Base-by-base conservation (phyloP, 768 basidiomycete genomes). In the Dendrothele bispora region DNA sequence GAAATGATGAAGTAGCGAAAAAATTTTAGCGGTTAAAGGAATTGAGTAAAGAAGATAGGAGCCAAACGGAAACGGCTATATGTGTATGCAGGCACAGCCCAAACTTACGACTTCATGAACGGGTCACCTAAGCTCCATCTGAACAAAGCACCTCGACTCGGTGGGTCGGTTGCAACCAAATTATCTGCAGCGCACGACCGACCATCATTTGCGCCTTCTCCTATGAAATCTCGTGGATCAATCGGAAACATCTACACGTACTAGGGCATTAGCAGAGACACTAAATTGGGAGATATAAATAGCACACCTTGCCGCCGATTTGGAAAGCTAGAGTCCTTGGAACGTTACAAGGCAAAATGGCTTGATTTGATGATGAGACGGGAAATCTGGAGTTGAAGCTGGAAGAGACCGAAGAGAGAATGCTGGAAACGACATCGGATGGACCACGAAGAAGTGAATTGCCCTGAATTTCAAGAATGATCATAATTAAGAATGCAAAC, bases 111-210 rank as follows among this genome's bases (percentile, higher is more conserved):
- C 59, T 83, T 84, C 46, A 88, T 61, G 55, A 87, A 88, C 1
- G 86, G 85, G 54, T 78, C 79, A 2, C 86, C 86, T 20, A 88
- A 70, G 65, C 79, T 87, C 86, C 86, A 88, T 40, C 82, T 77
- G 57, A 80, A 87, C 25, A 83, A 55, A 10, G 75, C 66, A 4
- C 78, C 77, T 12, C 62, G 56, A 30, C 62, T 57, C 2, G 85
- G 86, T 3, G 83, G 68, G 54, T 88, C 86, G 3, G 84, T 87
- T 4, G 71, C 46, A 1, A 78, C 80, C 24, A 88, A 41, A 39
- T 80, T 82, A 55, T 73, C 69, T 3, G 83, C 77, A 12, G 69
- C 61, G 50, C 86, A 88, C 2, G 63, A 68, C 12, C 66, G 61
- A 0, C 70, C 67, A 34, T 75, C 61, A 14, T 60, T 66, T 27